Evolutionary conservation across 2,329 filamentous ascomycete species (phyloP).

Genomic region (Biscogniauxia sp.): DNA sequence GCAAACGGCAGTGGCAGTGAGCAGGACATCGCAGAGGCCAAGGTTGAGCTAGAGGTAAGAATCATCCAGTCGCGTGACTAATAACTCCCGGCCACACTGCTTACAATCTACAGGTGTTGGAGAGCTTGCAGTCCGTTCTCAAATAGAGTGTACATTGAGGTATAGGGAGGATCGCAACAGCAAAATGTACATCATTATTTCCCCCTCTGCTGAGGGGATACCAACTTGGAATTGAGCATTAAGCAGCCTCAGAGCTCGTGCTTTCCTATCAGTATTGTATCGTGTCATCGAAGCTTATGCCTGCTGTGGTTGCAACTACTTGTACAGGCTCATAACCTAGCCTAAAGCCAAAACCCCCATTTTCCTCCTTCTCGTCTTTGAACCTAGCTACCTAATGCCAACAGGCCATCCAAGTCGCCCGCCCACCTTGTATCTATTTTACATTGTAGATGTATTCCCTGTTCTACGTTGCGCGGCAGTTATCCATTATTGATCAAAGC

Average conservation of each 20-base stretch:
- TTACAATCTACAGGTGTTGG: constrained; percentile 65
- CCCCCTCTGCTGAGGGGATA: constrained; percentile 26
- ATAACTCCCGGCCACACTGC: constrained; percentile 14
- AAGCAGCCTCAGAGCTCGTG: constrained; percentile 13
- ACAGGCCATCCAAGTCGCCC: neutral
- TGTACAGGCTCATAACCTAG: neutral
- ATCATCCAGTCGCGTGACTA: constrained; percentile 1
- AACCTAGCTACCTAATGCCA: neutral
- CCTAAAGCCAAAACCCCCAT: neutral
- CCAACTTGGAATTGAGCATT: constrained; percentile 26
- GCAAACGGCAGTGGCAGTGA: constrained; percentile 87
- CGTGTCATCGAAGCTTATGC: constrained; percentile 1
- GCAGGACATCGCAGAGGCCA: constrained; percentile 96
- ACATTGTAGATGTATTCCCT: constrained; percentile 7
- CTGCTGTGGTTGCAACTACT: neutral
- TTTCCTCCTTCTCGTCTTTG: neutral
- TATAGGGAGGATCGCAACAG: constrained; percentile 40
- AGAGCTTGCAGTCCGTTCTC: constrained; percentile 76
- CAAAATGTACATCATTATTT: constrained; percentile 38
- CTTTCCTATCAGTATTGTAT: constrained; percentile 19
- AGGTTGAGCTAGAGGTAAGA: constrained; percentile 94
- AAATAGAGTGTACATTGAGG: constrained; percentile 59
- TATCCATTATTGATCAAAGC: neutral
- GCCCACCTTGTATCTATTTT: neutral
- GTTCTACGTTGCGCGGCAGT: neutral